Percentiles rank a stretch among this genome's conserved stretches.
phyloP scores from a whole-genome alignment of 1,284 basidiomycete species.

The Fistulina hepatica region DNA sequence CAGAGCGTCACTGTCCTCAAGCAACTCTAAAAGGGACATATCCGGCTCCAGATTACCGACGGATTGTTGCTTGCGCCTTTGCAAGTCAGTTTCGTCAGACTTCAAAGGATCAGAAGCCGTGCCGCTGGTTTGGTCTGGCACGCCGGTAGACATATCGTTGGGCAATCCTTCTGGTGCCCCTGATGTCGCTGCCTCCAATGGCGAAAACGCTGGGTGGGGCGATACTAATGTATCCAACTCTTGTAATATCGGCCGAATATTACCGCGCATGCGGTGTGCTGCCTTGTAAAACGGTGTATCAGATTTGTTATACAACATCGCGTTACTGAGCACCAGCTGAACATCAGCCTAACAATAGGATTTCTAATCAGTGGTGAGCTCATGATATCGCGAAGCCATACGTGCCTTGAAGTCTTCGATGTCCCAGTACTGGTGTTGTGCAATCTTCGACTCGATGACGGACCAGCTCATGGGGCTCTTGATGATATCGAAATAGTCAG shows the following conservation, averaged over 20 bases:
- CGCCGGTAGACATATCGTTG: not conserved
- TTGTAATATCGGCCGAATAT: constrained; percentile 47
- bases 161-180: not conserved
- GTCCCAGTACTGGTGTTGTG: constrained; percentile 70
- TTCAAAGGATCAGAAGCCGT: constrained; percentile 5
- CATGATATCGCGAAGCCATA: constrained; percentile 2
- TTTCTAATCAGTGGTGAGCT: not conserved
- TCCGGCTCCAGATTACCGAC: constrained; percentile 30
- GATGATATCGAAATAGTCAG: constrained; percentile 88
- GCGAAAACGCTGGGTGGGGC: too few relatives aligned
- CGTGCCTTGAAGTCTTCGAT: constrained; percentile 66
- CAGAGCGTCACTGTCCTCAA: too few relatives aligned
- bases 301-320: constrained; percentile 76
- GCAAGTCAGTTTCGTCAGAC: not conserved
- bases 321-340: constrained; percentile 76
- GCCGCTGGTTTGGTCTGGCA: not conserved
- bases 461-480: constrained; percentile 86
- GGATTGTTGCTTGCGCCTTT: not conserved
- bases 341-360: constrained; percentile 56
- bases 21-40: too few relatives aligned
- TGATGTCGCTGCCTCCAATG: not conserved
- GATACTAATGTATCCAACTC: constrained; percentile 43
- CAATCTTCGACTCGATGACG: constrained; percentile 70
- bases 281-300: constrained; percentile 66
- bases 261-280: constrained; percentile 59